Base-by-base conservation (phyloP, 2,329 filamentous ascomycete species). In the Chaetomiaceae sp. region DNA sequence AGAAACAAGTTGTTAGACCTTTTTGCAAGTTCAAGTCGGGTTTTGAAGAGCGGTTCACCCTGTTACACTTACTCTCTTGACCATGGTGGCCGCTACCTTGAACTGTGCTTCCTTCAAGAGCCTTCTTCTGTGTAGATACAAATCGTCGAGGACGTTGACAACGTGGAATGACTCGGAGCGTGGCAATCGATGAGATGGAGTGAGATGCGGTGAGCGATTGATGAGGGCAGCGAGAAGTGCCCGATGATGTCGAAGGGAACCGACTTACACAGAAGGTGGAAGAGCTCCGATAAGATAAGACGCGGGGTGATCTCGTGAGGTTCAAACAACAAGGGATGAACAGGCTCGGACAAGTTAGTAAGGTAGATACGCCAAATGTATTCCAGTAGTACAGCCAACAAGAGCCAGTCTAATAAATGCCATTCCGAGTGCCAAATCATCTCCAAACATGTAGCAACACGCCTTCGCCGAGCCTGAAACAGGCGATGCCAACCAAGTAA, bases 241-340 rank as follows among this genome's bases (percentile, higher is more conserved):
- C 23, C 11, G 37, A 29, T 58, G 55, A 58, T 55, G 48, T 55
- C 45, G 53, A 53, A 17, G 27, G 31, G 14, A 12, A 31, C 27
- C 14, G 27, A 42, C 25, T 36, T 46, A 29, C 23, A 29, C n/a
- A n/a, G n/a, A n/a, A n/a, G n/a, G 12, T 14, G 8, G 12, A 3
- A 34, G 47, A 54, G 51, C 44, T 47, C 27, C 42, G 56, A 59
- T 59, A 56, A 59, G 56, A 59, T 59, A 59, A 59, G 40, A 11
- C 5, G 33, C 31, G 31, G 29, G 19, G 43, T 34, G 19, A 8
- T 1, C 17, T 3, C 3, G 4, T 3, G 40, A 6, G 25, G 33
- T 17, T 36, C 14, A 17, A 17, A 4, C 14, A 36, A 36, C 33
- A 36, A 36, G 8, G 19, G 9, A 7, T 11, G 8, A 31, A 11